phyloP scores from a whole-genome alignment of 2,329 filamentous ascomycete species.

The Tolypocladium album region DNA sequence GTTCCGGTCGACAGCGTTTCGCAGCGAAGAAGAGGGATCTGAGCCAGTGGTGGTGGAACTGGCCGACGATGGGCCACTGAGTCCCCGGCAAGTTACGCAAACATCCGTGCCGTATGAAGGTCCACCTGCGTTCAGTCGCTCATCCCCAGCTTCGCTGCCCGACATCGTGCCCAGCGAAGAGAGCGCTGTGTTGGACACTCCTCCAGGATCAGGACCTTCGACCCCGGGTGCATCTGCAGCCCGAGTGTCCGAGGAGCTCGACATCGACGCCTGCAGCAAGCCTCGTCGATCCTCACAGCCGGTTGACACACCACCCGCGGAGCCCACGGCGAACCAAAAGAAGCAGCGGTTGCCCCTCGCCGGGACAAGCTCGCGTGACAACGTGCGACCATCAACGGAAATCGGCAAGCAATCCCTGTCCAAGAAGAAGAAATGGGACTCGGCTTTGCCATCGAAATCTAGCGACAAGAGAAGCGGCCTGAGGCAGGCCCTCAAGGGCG shows the following conservation, averaged over 20 bases:
- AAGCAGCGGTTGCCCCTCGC: constrained; percentile 25
- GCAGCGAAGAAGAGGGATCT: constrained; percentile 18
- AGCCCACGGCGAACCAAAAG: constrained; percentile 33
- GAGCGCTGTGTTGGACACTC: background rate
- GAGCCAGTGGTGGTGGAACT: constrained; percentile 16
- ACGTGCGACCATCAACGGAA: constrained; percentile 5
- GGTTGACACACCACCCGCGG: background rate
- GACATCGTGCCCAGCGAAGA: background rate
- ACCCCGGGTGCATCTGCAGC: background rate
- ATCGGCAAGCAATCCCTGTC: constrained; percentile 6
- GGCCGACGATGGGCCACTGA: constrained; percentile 10
- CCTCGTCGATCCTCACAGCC: background rate
- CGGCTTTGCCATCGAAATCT: constrained; percentile 7
- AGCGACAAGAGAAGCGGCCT: constrained; percentile 13
- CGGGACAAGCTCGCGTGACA: constrained; percentile 7
- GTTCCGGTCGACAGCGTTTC: constrained; percentile 29
- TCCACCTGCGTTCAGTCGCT: background rate
- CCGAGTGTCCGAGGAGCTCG: background rate
- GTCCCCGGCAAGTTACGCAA: background rate
- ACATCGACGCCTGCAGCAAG: constrained; percentile 8
- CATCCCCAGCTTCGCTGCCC: background rate
- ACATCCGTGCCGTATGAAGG: background rate
- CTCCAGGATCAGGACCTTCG: background rate
- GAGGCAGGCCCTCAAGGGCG: constrained; percentile 40
- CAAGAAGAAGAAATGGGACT: constrained; percentile 20